These are phyloP conservation scores for Hevea brasiliensis DNA, from an alignment of 345 rosid genomes.

Conservation along the genomic window DNA sequence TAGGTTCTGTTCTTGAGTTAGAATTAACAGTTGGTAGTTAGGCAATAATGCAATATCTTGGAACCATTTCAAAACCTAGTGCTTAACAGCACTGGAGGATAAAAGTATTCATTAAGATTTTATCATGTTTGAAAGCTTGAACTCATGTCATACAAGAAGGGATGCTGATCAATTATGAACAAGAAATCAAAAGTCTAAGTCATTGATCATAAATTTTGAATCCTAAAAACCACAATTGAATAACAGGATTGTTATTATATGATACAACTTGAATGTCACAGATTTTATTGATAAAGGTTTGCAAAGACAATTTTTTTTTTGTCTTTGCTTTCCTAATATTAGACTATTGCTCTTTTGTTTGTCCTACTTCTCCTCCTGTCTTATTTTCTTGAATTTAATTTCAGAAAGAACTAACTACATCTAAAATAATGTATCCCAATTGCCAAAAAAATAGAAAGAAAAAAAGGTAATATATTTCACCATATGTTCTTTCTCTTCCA, in stretches of 20 bases:
- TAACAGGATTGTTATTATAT: background rate
- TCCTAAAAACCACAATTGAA: background rate
- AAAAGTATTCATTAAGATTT: background rate
- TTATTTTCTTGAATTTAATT: background rate
- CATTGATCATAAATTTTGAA: background rate
- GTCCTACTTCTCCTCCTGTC: background rate
- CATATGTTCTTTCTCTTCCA: conserved; percentile 16
- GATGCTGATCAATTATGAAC: background rate
- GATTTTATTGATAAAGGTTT: background rate
- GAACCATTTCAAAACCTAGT: background rate
- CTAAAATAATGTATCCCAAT: too few relatives aligned
- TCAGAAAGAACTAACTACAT: background rate
- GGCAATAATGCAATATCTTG: background rate
- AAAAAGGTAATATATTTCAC: background rate
- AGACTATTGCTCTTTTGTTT: background rate
- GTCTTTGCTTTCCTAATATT: background rate
- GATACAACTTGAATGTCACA: too few relatives aligned
- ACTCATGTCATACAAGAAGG: background rate
- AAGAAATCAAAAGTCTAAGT: background rate
- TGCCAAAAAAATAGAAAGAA: background rate
- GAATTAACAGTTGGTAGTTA: background rate
- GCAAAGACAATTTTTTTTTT: background rate
- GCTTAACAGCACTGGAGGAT: background rate
- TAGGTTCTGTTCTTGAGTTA: background rate
- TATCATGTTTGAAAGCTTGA: background rate